These are phyloP conservation scores for Ceratocystis diversiconidia DNA, from an alignment of 2,329 filamentous ascomycete species.

Conservation along the genomic window DNA sequence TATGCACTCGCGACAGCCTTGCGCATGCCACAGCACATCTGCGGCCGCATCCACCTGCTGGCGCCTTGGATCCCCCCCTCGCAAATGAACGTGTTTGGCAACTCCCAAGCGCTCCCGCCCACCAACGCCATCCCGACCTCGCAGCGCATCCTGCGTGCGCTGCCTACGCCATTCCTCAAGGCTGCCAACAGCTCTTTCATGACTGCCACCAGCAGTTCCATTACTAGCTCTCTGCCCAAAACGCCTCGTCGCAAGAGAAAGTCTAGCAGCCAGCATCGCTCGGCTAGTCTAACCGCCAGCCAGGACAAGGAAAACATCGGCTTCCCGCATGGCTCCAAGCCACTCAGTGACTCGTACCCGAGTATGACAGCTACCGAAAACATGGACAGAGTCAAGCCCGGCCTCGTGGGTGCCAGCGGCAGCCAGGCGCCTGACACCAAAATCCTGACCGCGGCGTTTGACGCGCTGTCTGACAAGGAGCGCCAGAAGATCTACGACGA, in stretches of 20 bases:
- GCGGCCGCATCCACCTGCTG: constrained; percentile 82
- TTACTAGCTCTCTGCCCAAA: constrained; percentile 64
- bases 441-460: constrained; percentile 40
- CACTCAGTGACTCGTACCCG: constrained; percentile 20
- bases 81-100: constrained; percentile 67
- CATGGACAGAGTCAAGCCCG: constrained; percentile 34
- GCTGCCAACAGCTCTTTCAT: constrained; percentile 94
- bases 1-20: constrained; percentile 91
- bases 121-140: constrained; percentile 79
- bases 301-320: constrained; percentile 39
- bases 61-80: constrained; percentile 97
- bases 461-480: constrained; percentile 53
- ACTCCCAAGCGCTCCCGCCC: constrained; percentile 59
- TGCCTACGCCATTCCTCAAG: constrained; percentile 82
- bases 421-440: constrained; percentile 19
- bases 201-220: constrained; percentile 74
- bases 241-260: constrained; percentile 38
- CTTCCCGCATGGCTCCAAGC: constrained; percentile 17
- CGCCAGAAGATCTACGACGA: constrained; percentile 65
- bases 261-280: constrained; percentile 26
- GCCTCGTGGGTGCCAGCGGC: constrained; percentile 20
- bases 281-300: constrained; percentile 19
- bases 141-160: constrained; percentile 75
- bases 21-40: constrained; percentile 89
- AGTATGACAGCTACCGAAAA: constrained; percentile 29